Conservation (phyloP, 371 early-diverging fungal species). For the Globomyces sp. region DNA sequence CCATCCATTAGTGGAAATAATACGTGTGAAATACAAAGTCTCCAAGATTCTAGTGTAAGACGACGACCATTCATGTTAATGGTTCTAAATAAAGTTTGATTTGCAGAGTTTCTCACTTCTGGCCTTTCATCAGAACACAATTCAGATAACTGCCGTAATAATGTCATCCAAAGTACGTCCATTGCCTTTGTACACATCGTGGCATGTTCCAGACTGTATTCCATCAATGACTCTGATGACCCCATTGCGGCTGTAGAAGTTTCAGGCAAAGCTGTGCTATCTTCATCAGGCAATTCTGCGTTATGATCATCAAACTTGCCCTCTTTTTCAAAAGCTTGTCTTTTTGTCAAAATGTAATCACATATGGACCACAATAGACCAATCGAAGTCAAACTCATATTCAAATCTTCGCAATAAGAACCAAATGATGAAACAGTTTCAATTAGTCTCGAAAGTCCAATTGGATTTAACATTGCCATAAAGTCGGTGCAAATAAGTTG, state of each 20-base stretch:
- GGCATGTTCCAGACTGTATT: slow-evolving; percentile 30
- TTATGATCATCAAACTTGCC: background rate
- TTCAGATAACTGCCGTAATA: slow-evolving; percentile 75
- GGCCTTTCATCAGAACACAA: slow-evolving; percentile 85
- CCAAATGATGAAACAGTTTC: slow-evolving; percentile 81
- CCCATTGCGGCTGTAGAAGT: slow-evolving; percentile 1
- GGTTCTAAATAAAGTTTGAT: slow-evolving; percentile 92
- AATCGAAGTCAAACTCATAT: slow-evolving; percentile 90
- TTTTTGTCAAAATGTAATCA: slow-evolving; percentile 71
- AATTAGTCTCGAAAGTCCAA: slow-evolving; percentile 77
- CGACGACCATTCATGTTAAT: slow-evolving; percentile 79
- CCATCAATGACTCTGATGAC: background rate
- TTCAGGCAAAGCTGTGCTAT: background rate
- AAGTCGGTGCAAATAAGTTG: slow-evolving; percentile 97
- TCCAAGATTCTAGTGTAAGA: slow-evolving; percentile 73
- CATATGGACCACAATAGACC: slow-evolving; percentile 90
- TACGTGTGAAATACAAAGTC: slow-evolving; percentile 82
- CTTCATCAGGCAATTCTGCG: slow-evolving; percentile 10
- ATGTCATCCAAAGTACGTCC: slow-evolving; percentile 80
- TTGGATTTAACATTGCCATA: slow-evolving; percentile 72
- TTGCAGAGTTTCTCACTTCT: slow-evolving; percentile 92
- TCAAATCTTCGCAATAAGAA: slow-evolving; percentile 84
- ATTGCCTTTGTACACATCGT: slow-evolving; percentile 51
- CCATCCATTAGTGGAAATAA: slow-evolving; percentile 86
- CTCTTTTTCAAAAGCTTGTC: slow-evolving; percentile 50